Evolutionary conservation across 2,329 filamentous ascomycete genomes (phyloP), one percentile per base, ranked within the genome.

Genomic region (Cladosporium sp.): DNA sequence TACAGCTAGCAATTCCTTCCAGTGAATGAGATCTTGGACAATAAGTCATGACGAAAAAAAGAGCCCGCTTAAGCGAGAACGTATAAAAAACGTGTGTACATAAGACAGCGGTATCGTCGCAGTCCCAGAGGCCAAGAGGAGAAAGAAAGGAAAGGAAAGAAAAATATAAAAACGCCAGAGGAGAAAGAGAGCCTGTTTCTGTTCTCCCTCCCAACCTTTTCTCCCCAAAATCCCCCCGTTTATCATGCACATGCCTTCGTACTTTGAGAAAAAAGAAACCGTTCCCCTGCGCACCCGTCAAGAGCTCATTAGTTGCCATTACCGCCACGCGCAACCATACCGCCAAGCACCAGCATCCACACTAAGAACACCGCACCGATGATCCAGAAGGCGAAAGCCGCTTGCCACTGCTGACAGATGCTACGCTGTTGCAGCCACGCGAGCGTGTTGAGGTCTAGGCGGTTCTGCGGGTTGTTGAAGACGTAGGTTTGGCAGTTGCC

Each of bases 381-480:
- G 64, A 89, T 83, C 78, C 86, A 87, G 71, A 89, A 88, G 11
- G 86, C 84, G 71, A 89, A 89, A 3, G 81, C 83, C 0, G 87
- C 85, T 71, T 85, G 82, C 87, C 87, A 89, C 73, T 84, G 86
- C 72, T 86, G 83, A 74, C 87, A 89, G 23, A 89, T 88, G 65
- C 82, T 86, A 69, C 80, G 81, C 78, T 89, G 87, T 74, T 87
- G 83, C 77, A 89, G 73, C 82, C 84, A 89, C 33, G 86, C 86
- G 71, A 89, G 73, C 3, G 87, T 88, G 69, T 86, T 78, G 46
- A 84, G 74, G 66, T 76, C 83, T 66, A 85, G 77, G 5, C 85
- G 85, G 16, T 73, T 78, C 31, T 76, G 76, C 52, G 76, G 74
- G 66, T 81, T 78, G 52, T 79, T 78, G 53, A 85, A 82, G 46